Evolutionary conservation across 495 filamentous ascomycete species (phyloP), one percentile per base, ranked within the genome.

Genomic region (Penicillium pulvis): DNA sequence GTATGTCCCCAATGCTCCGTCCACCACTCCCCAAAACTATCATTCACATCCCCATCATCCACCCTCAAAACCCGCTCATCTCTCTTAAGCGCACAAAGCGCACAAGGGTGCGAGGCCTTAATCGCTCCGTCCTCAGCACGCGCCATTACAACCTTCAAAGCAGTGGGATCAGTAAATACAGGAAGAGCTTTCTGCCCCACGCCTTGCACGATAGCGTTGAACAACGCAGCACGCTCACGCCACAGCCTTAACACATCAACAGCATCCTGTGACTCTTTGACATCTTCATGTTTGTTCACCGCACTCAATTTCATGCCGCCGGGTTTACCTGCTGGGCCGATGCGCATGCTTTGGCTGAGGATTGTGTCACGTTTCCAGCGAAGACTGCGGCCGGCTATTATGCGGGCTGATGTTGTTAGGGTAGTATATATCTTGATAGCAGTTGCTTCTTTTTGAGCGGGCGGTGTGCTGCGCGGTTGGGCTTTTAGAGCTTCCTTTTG

Each of bases 21-120:
- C 94, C 94, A 98, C 91, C 91, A 97, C 73, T 97, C 92, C 41
- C 90, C 91, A 77, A 96, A 93, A 71, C 87, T 91, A 75, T 97
- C 94, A 60, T 91, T 84, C 19, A 95, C 87, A 54, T 85, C 78
- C 28, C 51, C 60, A 41, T 87, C 77, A 71, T 97, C 93, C 30
- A 96, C 78, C 61, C 82, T 86, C 2, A 77, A 69, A 19, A 97
- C 75, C 36, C 93, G 79, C 76, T 98, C 94, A 45, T 95, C 90
- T 62, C 93, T 77, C 73, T 87, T 92, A 60, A 98, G 74, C 2
- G 91, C 91, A 75, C 94, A 98, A 23, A 98, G 79, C 51, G 90
- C 84, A 74, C 94, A 98, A n/a, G 84, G 80, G 70, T 88, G 87
- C 0, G 85, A 77, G 8, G 90, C 90, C 49, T 85, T 89, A 9